Base-by-base conservation (phyloP, 1,284 basidiomycete species). In the Sporisorium graminicola region DNA sequence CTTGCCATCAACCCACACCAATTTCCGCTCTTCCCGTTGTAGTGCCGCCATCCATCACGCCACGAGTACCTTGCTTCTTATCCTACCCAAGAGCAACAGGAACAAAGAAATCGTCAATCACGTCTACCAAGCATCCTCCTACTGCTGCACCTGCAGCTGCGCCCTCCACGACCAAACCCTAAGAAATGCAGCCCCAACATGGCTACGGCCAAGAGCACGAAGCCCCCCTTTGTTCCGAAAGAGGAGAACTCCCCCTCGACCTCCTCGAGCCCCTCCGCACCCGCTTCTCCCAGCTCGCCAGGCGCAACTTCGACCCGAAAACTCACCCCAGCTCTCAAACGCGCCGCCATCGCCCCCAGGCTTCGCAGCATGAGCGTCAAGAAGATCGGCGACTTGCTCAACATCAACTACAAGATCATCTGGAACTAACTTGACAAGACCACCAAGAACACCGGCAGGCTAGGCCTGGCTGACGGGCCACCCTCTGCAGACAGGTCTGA, bases 321-420 rank as follows among this genome's bases (percentile, higher is more conserved):
- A 46, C 13, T 62, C 27, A 54, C 8, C 3, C 26, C 33, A 1
- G 55, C 42, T 7, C 37, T 58, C 27, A 52, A 55, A 47, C 24
- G 40, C n/a, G 42, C 37, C 27, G 59, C 59, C 35, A 29, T 65
- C 20, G 58, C 63, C 9, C 55, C 65, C 46, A 61, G 57, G 54
- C 26, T 61, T 9, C 46, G 58, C 2, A 63, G 63, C 27, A 49
- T 61, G 35, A 13, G 53, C 16, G 50, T 46, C 50, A 61, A 57
- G 27, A 55, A 57, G 14, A 62, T 72, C 24, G 49, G 63, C 7
- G 33, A 22, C 26, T 26, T n/a, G 2, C 24, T 72, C 58, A 18
- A 24, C 8, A 6, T 44, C 18, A 72, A 62, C 27, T 72, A 72
- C 59, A 57, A 62, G 40, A 55, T 54, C 2, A 24, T 58, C 13